A percentile compares a stretch with the other conserved stretches of the same genome.
Evolutionary conservation across 2,329 filamentous ascomycete genomes (phyloP).

Genomic region (Zasmidium cellare): DNA sequence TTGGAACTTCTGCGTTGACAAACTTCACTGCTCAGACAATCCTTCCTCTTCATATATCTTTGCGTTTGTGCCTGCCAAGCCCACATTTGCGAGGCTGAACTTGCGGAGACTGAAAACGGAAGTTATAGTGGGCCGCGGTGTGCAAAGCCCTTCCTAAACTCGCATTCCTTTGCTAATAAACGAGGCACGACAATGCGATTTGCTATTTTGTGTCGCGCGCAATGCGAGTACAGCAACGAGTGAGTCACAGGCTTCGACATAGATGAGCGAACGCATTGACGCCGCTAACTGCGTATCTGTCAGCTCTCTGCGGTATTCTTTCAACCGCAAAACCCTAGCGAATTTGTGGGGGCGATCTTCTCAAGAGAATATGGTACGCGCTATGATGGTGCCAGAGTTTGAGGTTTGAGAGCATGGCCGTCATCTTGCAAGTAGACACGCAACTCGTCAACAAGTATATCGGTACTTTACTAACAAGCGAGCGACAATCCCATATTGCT

Average conservation of each 20-base stretch:
- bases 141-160: not conserved
- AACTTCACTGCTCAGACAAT: not conserved
- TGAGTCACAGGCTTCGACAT: not conserved
- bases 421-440: too few species aligned
- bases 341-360: too few species aligned
- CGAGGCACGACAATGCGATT: too few species aligned
- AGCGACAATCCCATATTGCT: too few species aligned
- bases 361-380: too few species aligned
- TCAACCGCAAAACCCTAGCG: too few species aligned
- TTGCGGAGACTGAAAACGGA: not conserved
- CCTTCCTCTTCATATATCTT: not conserved
- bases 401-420: too few species aligned
- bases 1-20: too few species aligned
- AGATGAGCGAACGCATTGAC: not conserved
- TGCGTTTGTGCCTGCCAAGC: not conserved
- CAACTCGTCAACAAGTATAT: too few species aligned
- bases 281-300: not conserved
- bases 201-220: not conserved
- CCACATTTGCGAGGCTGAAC: not conserved
- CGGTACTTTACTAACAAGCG: too few species aligned
- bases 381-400: too few species aligned
- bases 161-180: not conserved
- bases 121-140: not conserved
- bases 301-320: too few species aligned
- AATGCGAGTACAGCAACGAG: not conserved